Evolutionary conservation across 768 basidiomycete genomes (phyloP), one percentile per base, ranked within the genome.

Genomic region (Pisolithus albus): DNA sequence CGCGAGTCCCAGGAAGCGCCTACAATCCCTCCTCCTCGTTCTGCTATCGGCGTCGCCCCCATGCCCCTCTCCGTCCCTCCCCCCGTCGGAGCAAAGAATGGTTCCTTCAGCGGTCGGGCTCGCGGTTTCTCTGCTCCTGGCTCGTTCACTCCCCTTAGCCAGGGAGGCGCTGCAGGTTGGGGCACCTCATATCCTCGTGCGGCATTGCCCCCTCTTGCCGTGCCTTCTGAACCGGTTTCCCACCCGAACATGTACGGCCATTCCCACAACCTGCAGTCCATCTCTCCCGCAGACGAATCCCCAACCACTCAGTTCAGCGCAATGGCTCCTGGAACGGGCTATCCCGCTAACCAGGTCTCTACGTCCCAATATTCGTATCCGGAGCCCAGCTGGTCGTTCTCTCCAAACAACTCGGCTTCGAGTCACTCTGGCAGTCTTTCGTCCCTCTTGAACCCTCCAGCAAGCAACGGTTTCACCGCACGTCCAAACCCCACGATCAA

Each of bases 101-200:
- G 69, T 23, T 60, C 73, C 52, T 72, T 75, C 5, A 71, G 77
- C 40, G 81, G 83, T 60, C 79, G 84, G 52, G 75, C 81, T 32
- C 83, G 89, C 46, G 88, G 88, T 28, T 90, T 90, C 65, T 89
- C 89, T 52, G 86, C 88, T 3, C 89, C 88, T 39, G 86, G 88
- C 45, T 82, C 87, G 0, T 90, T 83, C 67, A 82, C 82, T 1
- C 86, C 86, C 45, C 77, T 88, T 56, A 76, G 72, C 62, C 86
- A 83, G 59, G 72, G 75, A 44, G 72, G 73, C 52, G 68, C 78
- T 36, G 62, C 77, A 43, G 78, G 77, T 53, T 88, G 86, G 86
- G 75, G 74, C 56, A 72, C 73, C 47, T 77, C 68, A 50, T 82
- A 81, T 71, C 64, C 81, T 52, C 79, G 84, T 46, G 74, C 79